Base-by-base conservation (phyloP, 371 early-diverging fungal species). In the Rhizomucor miehei region DNA sequence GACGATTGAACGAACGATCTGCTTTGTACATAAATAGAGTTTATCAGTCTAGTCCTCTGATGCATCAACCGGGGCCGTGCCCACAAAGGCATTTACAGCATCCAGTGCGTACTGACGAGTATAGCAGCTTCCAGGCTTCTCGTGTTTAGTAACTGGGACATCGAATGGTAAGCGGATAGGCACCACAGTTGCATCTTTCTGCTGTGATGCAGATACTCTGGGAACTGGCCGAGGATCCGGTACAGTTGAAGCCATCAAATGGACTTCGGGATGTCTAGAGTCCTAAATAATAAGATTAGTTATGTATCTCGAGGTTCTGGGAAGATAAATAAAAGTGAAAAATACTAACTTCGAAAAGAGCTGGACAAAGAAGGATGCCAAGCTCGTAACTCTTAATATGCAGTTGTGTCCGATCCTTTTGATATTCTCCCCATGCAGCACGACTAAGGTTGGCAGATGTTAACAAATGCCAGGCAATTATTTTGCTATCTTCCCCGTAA, bases 141-240 rank as follows among this genome's bases (percentile, higher is more conserved):
- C 52, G 47, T 86, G 82, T 14, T 77, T 72, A 6, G 54, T 57
- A 24, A 84, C 54, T 0, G 86, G 86, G 10, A 86, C 48, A 60
- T 86, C 86, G 50, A 74, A 86, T 1, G 86, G 84, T 3, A 86
- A 56, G 5, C 79, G 71, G 21, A 86, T 59, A 8, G 79, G 78
- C 2, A 62, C 62, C 6, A 80, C 63, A 5, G 71, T 39, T 19
- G 37, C 45, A 11, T 51, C 39, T 14, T 16, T 16, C 52, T 41
- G 29, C 9, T n/a, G 16, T 20, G 44, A n/a, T 2, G 45, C 6
- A 37, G 25, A 51, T 24, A 39, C 38, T 34, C 44, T 29, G n/a
- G 21, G 8, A n/a, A 9, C 20, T 11, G 60, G 55, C 5, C 11
- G 24, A 21, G 50, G 56, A 36, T 46, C 17, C n/a, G 34, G 12